These are phyloP conservation scores for Acanthamoeba triangularis DNA, from an alignment of 208 protist genomes.

Conservation along the genomic window DNA sequence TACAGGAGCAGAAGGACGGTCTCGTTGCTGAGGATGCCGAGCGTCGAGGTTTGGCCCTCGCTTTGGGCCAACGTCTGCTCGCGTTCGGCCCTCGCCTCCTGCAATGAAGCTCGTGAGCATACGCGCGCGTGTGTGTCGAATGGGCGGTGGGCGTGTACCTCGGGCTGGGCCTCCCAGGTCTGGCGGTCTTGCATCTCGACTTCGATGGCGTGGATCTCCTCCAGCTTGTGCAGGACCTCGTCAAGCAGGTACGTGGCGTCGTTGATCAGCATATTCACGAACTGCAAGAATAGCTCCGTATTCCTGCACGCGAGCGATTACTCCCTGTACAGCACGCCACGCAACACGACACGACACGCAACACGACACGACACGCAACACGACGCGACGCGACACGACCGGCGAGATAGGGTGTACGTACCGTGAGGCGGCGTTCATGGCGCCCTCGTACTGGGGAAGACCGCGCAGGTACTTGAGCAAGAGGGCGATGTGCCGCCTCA, in stretches of 20 bases:
- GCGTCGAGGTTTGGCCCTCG: constrained; percentile 60
- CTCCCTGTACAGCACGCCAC: not conserved
- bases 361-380: not conserved
- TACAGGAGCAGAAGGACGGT: constrained; percentile 53
- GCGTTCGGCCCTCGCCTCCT: constrained; percentile 52
- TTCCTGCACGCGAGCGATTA: not conserved
- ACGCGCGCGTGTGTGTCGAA: too few species aligned
- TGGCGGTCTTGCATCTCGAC: constrained; percentile 62
- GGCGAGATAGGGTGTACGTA: not conserved
- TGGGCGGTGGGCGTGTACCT: not conserved
- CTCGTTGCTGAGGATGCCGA: constrained; percentile 68
- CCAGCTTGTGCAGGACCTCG: constrained; percentile 75
- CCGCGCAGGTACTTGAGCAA: constrained; percentile 76
- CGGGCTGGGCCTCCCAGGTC: constrained; percentile 61
- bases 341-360: not conserved
- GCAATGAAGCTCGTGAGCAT: too few species aligned
- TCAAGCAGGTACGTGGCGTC: constrained; percentile 78
- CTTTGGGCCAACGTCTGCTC: constrained; percentile 35
- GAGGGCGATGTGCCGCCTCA: constrained; percentile 70
- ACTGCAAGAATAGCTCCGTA: constrained; percentile 67
- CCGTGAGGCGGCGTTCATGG: constrained; percentile 35
- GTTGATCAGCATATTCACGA: constrained; percentile 81
- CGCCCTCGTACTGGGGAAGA: constrained; percentile 70
- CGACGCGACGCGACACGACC: too few species aligned
- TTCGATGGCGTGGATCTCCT: constrained; percentile 63